Percentiles rank a stretch among this genome's conserved stretches.
Evolutionary conservation across 2,329 filamentous ascomycete genomes (phyloP).

Genomic region (Fusarium napiforme): DNA sequence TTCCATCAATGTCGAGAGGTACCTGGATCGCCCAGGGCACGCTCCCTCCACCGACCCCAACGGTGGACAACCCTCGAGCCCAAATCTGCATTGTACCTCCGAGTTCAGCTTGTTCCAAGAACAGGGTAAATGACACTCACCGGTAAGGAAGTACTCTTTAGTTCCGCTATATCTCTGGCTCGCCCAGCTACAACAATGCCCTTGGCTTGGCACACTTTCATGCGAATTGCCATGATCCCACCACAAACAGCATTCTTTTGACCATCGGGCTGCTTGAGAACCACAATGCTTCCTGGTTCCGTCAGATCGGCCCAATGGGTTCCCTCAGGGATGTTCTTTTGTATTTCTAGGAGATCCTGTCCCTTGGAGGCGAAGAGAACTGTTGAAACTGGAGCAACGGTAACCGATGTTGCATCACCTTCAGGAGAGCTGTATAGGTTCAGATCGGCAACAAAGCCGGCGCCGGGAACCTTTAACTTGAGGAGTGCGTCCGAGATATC

Average conservation of each 20-base stretch:
- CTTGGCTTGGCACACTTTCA: conserved; percentile 69
- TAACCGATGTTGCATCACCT: conserved; percentile 44
- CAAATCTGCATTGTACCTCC: conserved; percentile 58
- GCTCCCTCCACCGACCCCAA: conserved; percentile 66
- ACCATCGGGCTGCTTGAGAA: conserved; percentile 72
- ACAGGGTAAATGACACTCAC: conserved; percentile 53
- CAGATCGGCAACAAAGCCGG: conserved; percentile 73
- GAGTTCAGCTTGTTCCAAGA: conserved; percentile 24
- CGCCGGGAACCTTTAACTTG: conserved; percentile 73
- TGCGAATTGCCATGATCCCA: conserved; percentile 79
- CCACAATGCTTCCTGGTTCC: conserved; percentile 67
- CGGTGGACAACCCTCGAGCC: conserved; percentile 65
- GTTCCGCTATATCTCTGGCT: conserved; percentile 72
- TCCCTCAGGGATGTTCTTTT: conserved; percentile 64
- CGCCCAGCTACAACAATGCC: conserved; percentile 75
- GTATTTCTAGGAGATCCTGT: conserved; percentile 46
- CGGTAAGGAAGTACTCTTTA: conserved; percentile 65
- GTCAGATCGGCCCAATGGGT: conserved; percentile 77
- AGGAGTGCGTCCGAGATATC: conserved; percentile 79
- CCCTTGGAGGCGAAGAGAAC: conserved; percentile 72
- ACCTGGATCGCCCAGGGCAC: conserved; percentile 65
- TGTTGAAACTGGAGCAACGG: conserved; percentile 67
- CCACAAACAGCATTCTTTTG: conserved; percentile 78
- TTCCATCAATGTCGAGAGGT: conserved; percentile 56
- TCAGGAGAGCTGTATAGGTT: conserved; percentile 47